A percentile compares a stretch with the other conserved stretches of the same genome.
Evolutionary conservation across 2,329 filamentous ascomycete species (phyloP).

Genomic region (Ascomycota sp.): DNA sequence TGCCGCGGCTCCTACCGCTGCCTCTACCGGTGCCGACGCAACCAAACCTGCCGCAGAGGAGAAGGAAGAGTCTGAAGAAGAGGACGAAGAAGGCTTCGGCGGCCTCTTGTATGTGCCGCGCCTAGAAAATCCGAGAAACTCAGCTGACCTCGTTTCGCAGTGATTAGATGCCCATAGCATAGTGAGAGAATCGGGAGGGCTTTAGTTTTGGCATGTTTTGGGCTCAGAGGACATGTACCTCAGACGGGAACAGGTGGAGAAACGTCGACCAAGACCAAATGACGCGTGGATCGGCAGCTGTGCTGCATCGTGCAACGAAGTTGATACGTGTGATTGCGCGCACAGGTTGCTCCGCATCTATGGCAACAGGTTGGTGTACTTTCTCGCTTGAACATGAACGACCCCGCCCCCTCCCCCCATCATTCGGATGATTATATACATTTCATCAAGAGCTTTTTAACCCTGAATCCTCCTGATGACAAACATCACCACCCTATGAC

Average conservation of each 20-base stretch:
- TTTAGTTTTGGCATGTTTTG: slow-evolving; percentile 7
- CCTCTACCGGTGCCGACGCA: slow-evolving; percentile 27
- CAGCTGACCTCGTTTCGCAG: slow-evolving; percentile 22
- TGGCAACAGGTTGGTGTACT: background rate
- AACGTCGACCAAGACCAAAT: slow-evolving; percentile 7
- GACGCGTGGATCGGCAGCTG: slow-evolving; percentile 10
- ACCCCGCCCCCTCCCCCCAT: no score
- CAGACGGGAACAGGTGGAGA: slow-evolving; percentile 12
- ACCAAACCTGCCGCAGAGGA: slow-evolving; percentile 37
- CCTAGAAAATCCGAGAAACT: background rate
- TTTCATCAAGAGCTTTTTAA: no score
- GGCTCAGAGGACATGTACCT: slow-evolving; percentile 13
- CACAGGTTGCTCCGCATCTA: background rate
- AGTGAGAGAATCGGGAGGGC: slow-evolving; percentile 17
- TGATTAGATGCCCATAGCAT: slow-evolving; percentile 27
- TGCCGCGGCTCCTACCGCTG: slow-evolving; percentile 52
- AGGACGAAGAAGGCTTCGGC: slow-evolving; percentile 53
- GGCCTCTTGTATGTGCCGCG: slow-evolving; percentile 46
- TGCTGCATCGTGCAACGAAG: background rate
- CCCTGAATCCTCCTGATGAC: slow-evolving; percentile 41
- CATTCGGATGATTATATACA: no score
- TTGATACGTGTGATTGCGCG: background rate
- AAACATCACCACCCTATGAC: slow-evolving; percentile 38
- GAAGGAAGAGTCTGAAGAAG: slow-evolving; percentile 49
- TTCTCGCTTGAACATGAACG: no score